Conservation (phyloP, 169 alveolate species). For the Perkinsus olseni region DNA sequence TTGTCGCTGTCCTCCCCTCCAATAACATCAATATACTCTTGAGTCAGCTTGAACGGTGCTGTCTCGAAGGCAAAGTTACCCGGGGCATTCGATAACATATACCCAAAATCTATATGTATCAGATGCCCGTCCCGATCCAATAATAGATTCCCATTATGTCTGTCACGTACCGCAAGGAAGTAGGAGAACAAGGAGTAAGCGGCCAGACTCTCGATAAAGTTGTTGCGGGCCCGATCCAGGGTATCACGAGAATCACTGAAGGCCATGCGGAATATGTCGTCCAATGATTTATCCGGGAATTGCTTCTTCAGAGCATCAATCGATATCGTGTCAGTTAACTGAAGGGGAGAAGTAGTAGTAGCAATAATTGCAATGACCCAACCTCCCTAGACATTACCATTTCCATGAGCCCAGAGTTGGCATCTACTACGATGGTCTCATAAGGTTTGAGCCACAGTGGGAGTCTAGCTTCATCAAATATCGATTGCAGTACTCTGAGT, state of each 20-base stretch:
- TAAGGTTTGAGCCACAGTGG: constrained; percentile 85
- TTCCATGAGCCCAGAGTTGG: constrained; percentile 78
- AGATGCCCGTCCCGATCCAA: constrained; percentile 86
- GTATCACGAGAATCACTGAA: constrained; percentile 12
- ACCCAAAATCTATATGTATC: constrained; percentile 91
- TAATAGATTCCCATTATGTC: constrained; percentile 92
- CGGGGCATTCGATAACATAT: constrained; percentile 88
- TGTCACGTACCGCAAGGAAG: constrained; percentile 85
- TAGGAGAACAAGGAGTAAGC: constrained; percentile 89
- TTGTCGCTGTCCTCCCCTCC: constrained; percentile 83
- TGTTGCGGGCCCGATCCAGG: constrained; percentile 36
- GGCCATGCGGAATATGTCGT: neutral
- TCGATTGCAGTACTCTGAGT: neutral
- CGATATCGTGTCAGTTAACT: constrained; percentile 63
- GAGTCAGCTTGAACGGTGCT: constrained; percentile 91
- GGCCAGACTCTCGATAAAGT: constrained; percentile 86
- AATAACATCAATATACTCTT: constrained; percentile 85
- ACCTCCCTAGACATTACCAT: constrained; percentile 4
- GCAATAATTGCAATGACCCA: neutral
- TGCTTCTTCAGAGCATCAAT: constrained; percentile 62
- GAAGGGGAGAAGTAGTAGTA: too few relatives aligned
- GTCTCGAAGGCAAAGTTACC: constrained; percentile 90
- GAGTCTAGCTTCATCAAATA: constrained; percentile 57
- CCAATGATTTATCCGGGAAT: neutral
- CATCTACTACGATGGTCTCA: constrained; percentile 85